Base-by-base conservation (phyloP, 495 filamentous ascomycete genomes). In the Ascobolus immersus region DNA sequence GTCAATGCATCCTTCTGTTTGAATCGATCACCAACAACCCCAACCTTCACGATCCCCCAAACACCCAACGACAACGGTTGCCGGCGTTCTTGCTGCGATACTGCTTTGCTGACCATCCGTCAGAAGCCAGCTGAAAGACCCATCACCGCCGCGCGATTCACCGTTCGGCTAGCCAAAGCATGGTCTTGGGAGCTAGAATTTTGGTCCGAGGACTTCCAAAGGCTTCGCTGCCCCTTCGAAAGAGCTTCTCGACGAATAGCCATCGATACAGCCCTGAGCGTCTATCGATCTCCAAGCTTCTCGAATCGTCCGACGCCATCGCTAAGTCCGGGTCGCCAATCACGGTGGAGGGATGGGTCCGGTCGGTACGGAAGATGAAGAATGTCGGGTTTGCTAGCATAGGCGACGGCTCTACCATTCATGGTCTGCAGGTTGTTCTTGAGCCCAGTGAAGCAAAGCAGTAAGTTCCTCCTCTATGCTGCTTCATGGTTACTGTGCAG, bases 311-410 rank as follows among this genome's bases (percentile, higher is more conserved):
- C 11, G 6, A 11, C 27, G 39, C 21, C 26, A 11, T 40, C 36
- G 27, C 36, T 34, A 40, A 32, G 21, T 37, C 34, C 13, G 18
- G 19, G 1, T 20, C 39, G 33, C 27, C 44, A 15, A 46, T 77
- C 31, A 67, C 56, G 28, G 57, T 92, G 38, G 61, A 76, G 46
- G 86, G 84, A 21, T 82, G 71, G 52, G 59, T 94, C 39, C 68
- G 77, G 30, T 78, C 78, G 11, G 68, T 93, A 36, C 67, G 89
- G 36, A 73, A 76, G 44, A 82, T 89, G 56, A 91, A 91, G 54
- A 60, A 60, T 27, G 57, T 69, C 39, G 68, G 71, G 10, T 96
- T 96, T 55, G 77, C 79, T 11, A 64, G 77, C 33, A 59, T 96
- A 33, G 69, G 73, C 4, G 86, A 96, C 60, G 86, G 86, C 21